Evolutionary conservation across 805 yeast genomes (phyloP).

Genomic region (Starmerella vitae): DNA sequence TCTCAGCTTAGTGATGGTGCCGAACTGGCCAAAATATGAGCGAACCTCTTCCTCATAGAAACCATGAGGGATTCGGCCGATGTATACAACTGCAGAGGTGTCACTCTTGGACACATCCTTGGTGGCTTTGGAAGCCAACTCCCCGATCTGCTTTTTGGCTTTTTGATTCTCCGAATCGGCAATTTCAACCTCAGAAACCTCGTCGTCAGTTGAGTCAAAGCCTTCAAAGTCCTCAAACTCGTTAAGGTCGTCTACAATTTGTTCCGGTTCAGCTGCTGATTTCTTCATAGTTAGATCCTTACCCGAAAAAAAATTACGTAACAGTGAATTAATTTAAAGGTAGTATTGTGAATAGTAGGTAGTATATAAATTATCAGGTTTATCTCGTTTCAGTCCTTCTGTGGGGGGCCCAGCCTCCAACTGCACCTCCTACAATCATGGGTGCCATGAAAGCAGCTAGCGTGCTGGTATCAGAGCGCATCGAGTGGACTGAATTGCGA

Average conservation of each 20-base stretch:
- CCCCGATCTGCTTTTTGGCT: slow-evolving; percentile 2
- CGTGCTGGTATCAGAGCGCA: slow-evolving; percentile 13
- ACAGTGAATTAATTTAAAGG: too few relatives aligned
- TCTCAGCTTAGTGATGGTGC: slow-evolving; percentile 63
- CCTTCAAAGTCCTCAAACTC: slow-evolving; percentile 1
- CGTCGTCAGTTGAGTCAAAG: slow-evolving; percentile 6
- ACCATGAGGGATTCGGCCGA: slow-evolving; percentile 87
- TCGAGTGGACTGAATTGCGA: slow-evolving; percentile 11
- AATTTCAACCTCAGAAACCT: slow-evolving; percentile 3
- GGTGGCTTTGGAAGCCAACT: slow-evolving; percentile 9
- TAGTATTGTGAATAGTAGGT: too few relatives aligned
- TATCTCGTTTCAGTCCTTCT: background rate
- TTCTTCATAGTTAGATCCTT: too few relatives aligned
- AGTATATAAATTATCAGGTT: background rate
- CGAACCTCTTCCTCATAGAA: slow-evolving; percentile 63
- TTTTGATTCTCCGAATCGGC: background rate
- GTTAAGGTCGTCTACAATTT: background rate
- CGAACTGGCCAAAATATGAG: slow-evolving; percentile 81
- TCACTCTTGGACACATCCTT: slow-evolving; percentile 2
- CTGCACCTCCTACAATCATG: slow-evolving; percentile 43
- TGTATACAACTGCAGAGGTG: slow-evolving; percentile 52
- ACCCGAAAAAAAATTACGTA: too few relatives aligned
- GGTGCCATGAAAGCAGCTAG: slow-evolving; percentile 34
- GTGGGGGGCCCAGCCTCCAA: slow-evolving; percentile 33
- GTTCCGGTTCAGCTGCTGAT: too few relatives aligned